Conservation (phyloP, 164 flowering plant genomes). For the Magnolia officinalis region DNA sequence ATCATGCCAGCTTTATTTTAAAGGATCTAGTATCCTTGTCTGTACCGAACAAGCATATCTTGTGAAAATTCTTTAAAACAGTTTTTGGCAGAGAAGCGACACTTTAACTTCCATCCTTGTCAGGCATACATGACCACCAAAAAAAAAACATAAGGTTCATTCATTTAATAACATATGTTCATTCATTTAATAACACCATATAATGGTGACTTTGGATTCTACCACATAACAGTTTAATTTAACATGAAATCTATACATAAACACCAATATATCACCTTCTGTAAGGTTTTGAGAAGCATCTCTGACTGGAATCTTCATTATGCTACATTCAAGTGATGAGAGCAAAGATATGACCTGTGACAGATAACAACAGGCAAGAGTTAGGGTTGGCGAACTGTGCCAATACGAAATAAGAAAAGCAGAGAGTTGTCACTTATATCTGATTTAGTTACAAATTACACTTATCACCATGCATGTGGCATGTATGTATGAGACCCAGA, state of each 20-base stretch:
- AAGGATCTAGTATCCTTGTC: too few relatives aligned
- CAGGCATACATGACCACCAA: background rate
- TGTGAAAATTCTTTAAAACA: too few relatives aligned
- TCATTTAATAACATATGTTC: background rate
- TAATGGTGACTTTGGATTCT: background rate
- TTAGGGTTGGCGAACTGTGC: background rate
- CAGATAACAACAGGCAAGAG: conserved; percentile 2
- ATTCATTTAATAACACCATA: too few relatives aligned
- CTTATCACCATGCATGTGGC: too few relatives aligned
- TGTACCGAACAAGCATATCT: too few relatives aligned
- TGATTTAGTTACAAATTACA: too few relatives aligned
- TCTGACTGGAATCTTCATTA: conserved; percentile 75
- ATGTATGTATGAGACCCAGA: too few relatives aligned
- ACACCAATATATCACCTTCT: conserved; percentile 41
- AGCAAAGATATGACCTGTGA: conserved; percentile 58
- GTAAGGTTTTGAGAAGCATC: conserved; percentile 44
- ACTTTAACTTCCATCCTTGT: background rate
- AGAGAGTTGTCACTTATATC: too few relatives aligned
- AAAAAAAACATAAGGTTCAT: background rate
- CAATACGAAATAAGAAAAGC: background rate
- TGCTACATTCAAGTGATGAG: conserved; percentile 54
- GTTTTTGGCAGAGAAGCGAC: too few relatives aligned
- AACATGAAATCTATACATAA: background rate
- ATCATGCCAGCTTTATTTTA: too few relatives aligned
- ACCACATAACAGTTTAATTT: background rate